Conservation (phyloP, 2,329 filamentous ascomycete species). For the Colletotrichum sp. region DNA sequence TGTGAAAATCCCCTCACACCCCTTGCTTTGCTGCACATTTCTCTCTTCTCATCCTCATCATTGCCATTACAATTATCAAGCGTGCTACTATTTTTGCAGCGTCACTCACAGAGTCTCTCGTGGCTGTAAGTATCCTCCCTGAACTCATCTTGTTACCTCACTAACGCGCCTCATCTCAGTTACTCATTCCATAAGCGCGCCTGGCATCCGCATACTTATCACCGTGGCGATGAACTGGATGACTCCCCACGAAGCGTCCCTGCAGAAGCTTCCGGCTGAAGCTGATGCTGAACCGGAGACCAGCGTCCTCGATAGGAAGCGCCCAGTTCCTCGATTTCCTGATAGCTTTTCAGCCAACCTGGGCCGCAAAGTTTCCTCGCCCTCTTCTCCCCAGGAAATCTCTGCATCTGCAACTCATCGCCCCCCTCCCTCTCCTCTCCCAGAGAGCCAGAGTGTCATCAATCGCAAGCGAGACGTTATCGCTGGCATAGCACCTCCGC, state of each 20-base stretch:
- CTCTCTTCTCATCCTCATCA: neutral
- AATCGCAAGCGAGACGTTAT: conserved; percentile 7
- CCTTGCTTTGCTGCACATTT: neutral
- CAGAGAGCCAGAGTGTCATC: neutral
- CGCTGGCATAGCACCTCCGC: neutral
- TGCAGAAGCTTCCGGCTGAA: conserved; percentile 3
- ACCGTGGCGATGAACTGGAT: neutral
- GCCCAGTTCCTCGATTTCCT: conserved; percentile 6
- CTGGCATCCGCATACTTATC: neutral
- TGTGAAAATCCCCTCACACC: neutral
- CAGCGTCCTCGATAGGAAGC: conserved; percentile 18
- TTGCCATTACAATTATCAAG: neutral
- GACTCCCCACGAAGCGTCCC: neutral
- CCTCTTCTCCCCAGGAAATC: neutral
- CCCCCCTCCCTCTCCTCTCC: neutral
- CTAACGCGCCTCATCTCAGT: neutral
- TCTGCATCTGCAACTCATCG: neutral
- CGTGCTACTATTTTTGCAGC: neutral
- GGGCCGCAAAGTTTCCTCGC: conserved; percentile 1
- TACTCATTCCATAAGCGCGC: neutral
- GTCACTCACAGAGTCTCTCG: neutral
- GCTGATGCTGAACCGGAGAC: conserved; percentile 9
- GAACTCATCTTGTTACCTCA: neutral
- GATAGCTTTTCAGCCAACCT: conserved; percentile 19
- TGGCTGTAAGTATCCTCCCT: neutral